phyloP scores from a whole-genome alignment of 495 filamentous ascomycete species.

The Podospora bellae-mahoneyi region DNA sequence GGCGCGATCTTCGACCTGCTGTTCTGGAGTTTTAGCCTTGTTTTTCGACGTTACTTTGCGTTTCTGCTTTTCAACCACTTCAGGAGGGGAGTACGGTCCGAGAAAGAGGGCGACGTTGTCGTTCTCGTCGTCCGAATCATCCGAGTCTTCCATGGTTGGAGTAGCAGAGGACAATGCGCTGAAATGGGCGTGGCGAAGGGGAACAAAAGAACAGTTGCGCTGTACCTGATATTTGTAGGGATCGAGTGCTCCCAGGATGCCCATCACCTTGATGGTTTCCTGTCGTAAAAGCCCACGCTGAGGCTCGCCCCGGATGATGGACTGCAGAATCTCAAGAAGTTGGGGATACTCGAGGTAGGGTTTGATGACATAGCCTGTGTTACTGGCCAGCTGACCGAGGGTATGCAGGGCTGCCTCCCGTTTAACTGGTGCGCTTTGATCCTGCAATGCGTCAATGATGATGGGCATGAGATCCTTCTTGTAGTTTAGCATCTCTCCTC shows the following conservation, averaged over 20 bases:
- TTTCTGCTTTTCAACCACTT: constrained; percentile 23
- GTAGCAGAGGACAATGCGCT: constrained; percentile 15
- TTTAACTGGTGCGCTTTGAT: constrained; percentile 82
- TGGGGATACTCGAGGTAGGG: constrained; percentile 93
- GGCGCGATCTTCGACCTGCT: constrained; percentile 59
- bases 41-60: constrained; percentile 46
- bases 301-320: constrained; percentile 86
- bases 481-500: constrained; percentile 83
- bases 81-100: neutral
- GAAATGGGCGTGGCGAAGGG: constrained; percentile 13
- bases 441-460: constrained; percentile 87
- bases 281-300: constrained; percentile 75
- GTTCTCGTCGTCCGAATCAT: constrained; percentile 15
- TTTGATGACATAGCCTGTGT: constrained; percentile 95
- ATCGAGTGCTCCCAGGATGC: constrained; percentile 92
- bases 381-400: constrained; percentile 86
- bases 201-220: constrained; percentile 15
- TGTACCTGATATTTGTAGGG: constrained; percentile 88
- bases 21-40: constrained; percentile 35
- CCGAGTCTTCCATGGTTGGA: constrained; percentile 16
- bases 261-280: constrained; percentile 93
- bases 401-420: constrained; percentile 88
- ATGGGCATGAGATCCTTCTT: constrained; percentile 89
- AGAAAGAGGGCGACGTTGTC: neutral
- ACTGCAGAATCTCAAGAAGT: constrained; percentile 84